These are phyloP conservation scores for Rhynchospora tenuis DNA, from an alignment of 176 grass and related monocot species.

Conservation along the genomic window DNA sequence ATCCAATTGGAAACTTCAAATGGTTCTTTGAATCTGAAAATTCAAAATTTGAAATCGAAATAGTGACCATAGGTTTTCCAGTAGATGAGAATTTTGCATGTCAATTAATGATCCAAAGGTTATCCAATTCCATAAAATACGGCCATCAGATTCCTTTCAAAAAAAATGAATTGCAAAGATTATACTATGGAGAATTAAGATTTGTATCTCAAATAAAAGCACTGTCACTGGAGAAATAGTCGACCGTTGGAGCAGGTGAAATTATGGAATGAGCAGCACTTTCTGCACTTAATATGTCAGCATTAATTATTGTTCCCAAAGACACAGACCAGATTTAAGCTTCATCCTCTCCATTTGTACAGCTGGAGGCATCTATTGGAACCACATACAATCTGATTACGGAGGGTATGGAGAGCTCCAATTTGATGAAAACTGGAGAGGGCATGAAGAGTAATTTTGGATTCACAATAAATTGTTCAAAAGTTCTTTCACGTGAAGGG, in stretches of 20 bases:
- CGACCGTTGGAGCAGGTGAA: not conserved
- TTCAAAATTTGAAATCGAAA: no score
- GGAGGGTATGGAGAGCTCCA: not conserved
- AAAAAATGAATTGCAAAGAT: no score
- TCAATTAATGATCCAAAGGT: no score
- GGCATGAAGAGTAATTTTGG: not conserved
- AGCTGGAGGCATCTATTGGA: not conserved
- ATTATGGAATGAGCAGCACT: not conserved
- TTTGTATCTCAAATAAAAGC: no score
- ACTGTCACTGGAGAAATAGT: not conserved
- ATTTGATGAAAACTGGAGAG: not conserved
- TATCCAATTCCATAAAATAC: no score
- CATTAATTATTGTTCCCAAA: not conserved
- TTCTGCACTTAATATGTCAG: not conserved
- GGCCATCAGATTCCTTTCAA: no score
- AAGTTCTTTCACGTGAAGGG: conserved; percentile 5
- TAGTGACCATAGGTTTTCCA: no score
- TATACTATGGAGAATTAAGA: no score
- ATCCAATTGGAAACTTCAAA: no score
- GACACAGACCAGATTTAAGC: not conserved
- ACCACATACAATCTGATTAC: not conserved
- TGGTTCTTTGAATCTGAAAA: no score
- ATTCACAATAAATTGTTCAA: conserved; percentile 16
- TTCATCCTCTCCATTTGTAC: not conserved
- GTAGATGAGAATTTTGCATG: no score